phyloP scores from a whole-genome alignment of 2,329 filamentous ascomycete genomes.

The Penicillium crustosum region DNA sequence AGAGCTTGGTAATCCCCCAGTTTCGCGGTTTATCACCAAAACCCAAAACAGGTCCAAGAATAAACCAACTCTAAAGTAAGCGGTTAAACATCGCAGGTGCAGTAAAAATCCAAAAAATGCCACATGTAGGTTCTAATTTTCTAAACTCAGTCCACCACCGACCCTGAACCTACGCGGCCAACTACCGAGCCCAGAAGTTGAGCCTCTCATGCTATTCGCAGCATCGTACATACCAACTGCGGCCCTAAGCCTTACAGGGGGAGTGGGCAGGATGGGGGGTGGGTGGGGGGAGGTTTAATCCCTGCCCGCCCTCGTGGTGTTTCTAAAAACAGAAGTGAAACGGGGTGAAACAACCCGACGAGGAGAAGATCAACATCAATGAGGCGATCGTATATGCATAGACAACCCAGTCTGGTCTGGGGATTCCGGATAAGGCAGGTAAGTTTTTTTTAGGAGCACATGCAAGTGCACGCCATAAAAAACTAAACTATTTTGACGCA shows the following conservation, averaged over 20 bases:
- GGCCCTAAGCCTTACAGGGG: conserved; percentile 3
- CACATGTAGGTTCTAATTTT: not conserved
- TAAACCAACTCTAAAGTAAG: not conserved
- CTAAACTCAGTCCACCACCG: not conserved
- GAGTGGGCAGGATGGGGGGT: not conserved
- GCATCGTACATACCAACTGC: not conserved
- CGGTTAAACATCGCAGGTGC: not conserved
- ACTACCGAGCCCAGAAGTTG: not conserved
- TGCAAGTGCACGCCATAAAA: not conserved
- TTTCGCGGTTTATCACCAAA: not conserved
- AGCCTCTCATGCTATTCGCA: not conserved
- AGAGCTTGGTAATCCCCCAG: conserved; percentile 1
- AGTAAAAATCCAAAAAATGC: not conserved
- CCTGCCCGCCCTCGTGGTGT: conserved; percentile 15
- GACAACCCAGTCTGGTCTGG: not conserved
- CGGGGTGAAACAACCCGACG: not conserved
- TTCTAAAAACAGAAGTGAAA: conserved; percentile 13
- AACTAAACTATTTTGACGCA: not conserved
- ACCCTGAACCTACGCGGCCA: not conserved
- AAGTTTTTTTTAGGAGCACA: not conserved
- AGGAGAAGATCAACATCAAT: not conserved
- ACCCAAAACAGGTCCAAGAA: not conserved
- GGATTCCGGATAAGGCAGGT: not conserved
- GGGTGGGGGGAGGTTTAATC: not conserved
- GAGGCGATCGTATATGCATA: not conserved